Conservation (phyloP, 345 rosid species). For the Conringia planisiliqua region DNA sequence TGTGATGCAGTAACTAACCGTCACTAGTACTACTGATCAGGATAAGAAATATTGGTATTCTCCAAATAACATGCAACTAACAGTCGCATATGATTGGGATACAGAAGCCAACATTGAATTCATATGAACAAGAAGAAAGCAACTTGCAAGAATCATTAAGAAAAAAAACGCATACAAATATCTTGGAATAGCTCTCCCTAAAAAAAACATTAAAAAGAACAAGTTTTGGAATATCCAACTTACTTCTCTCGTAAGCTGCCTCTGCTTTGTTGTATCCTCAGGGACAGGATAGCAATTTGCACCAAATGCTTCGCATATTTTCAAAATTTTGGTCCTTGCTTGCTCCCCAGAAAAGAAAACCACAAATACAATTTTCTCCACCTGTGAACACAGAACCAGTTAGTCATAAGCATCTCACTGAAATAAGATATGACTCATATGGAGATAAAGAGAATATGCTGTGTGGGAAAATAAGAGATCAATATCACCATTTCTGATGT, state of each 20-base stretch:
- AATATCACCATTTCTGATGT: constrained; percentile 69
- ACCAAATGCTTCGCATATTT: constrained; percentile 96
- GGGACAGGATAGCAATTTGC: constrained; percentile 96
- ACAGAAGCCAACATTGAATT: background rate
- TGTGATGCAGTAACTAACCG: constrained; percentile 4
- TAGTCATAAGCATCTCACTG: constrained; percentile 7
- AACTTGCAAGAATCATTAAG: background rate
- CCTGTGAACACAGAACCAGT: constrained; percentile 43
- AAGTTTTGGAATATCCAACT: constrained; percentile 30
- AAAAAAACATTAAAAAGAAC: background rate
- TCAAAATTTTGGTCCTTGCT: constrained; percentile 77
- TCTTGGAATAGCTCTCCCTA: background rate
- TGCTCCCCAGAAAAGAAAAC: constrained; percentile 98
- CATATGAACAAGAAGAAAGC: constrained; percentile 15
- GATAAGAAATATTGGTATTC: background rate
- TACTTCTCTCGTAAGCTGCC: constrained; percentile 91
- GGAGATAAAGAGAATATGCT: background rate
- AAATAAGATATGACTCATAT: background rate
- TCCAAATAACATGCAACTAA: background rate
- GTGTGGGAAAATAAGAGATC: constrained; percentile 19
- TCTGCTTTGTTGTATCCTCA: constrained; percentile 80
- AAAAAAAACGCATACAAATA: background rate
- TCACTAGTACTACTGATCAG: constrained; percentile 7
- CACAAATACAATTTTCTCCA: constrained; percentile 81
- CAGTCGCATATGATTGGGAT: background rate